Base-by-base conservation (phyloP, 345 rosid genomes). In the Mangifera indica region DNA sequence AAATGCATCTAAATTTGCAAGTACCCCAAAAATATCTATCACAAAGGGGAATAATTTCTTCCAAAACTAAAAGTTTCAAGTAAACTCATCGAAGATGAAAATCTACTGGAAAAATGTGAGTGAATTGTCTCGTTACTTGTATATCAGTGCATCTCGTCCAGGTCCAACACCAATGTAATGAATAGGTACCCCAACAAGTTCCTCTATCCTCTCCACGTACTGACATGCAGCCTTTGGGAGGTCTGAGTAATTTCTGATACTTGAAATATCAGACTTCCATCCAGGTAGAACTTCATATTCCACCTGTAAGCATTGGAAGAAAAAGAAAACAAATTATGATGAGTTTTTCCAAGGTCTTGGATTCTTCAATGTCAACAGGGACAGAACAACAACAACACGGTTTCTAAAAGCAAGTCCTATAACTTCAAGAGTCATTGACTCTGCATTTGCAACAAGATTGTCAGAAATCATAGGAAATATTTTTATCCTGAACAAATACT, bases 101-200 rank as follows among this genome's bases (percentile, higher is more conserved):
- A 45, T 7, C 59, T 45, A 18, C 2, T 24, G 60, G 24, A 22
- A 57, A 7, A 21, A n/a, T 26, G 56, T 40, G 26, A 29, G 54
- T 20, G 10, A 44, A 5, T 55, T 7, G 5, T 25, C 42, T 56
- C 60, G 78, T 83, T 79, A 94, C 74, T 92, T 94, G 79, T 65
- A 82, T 67, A 92, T 92, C 67, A 94, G 97, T 53, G 98, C 98
- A 56, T 92, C 93, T 44, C 98, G 93, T 51, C 97, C 93, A 0
- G 98, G 97, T 4, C 97, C 98, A 5, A 90, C 84, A 54, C 98
- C 98, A 48, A 94, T 92, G 80, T 90, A 94, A 78, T 92, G 84
- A 72, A 94, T 67, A 0, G 95, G 93, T 29, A 88, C 88, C 4
- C 93, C 99, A 25, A 92, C 91, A 0, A 92, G 93, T 71, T 95